Evolutionary conservation across 306 rosid species (phyloP), one percentile per base, ranked within the genome.

Genomic region (Heteromeles arbutifolia): DNA sequence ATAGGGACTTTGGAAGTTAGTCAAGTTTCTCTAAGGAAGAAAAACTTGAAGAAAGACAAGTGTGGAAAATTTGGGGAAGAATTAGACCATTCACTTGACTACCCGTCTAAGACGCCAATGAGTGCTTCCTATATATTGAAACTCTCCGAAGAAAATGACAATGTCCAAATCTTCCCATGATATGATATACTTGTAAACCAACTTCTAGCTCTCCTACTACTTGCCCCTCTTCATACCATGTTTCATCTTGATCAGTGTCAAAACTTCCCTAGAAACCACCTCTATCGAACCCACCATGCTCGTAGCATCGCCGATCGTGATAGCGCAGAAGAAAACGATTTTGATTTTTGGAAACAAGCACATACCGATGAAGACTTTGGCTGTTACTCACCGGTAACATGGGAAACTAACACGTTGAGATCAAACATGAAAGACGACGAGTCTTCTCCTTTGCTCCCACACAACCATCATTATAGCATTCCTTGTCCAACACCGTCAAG

Each of bases 21-120:
- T 34, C 41, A 34, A 34, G 41, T 34, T 34, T 34, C 0, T 39
- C 67, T 39, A 6, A 9, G 24, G 54, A 73, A 39, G 25, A 57
- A 22, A 50, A 54, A 13, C 14, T 34, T 6, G 1, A 8, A 70
- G 44, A 26, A 10, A 61, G 64, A 34, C 41, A 34, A 34, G 9
- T 34, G 41, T 34, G 41, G 41, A 34, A 34, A 34, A 6, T 34
- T 34, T 34, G 41, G 41, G 39, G 39, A 34, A 34, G 8, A 34
- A 34, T 6, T 34, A 0, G 81, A 80, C 87, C 72, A 65, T 25
- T 57, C 62, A 77, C 70, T 74, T 82, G 73, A 32, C 81, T 70
- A 80, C 31, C 82, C 89, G 61, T 67, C 70, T 59, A 31, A 84
- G 73, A 89, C 92, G 93, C 88, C 90, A 86, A 84, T 0, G 3